Percentiles rank a stretch among this genome's conserved stretches.
Evolutionary conservation across 352 stramenopile genomes (phyloP).

Genomic region (Phytophthora palmivora): DNA sequence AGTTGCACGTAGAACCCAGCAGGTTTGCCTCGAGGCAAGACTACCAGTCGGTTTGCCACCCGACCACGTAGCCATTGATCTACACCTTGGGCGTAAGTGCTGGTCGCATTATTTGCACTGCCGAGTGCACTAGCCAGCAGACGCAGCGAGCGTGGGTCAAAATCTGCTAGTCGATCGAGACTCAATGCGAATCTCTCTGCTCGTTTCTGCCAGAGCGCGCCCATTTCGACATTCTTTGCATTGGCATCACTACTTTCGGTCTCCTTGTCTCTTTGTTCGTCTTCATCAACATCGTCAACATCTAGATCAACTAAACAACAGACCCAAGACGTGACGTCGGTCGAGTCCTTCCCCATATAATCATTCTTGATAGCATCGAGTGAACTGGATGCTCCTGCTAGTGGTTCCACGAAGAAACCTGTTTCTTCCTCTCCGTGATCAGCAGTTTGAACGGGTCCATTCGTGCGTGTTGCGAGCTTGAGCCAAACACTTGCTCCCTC

Average conservation of each 20-base stretch:
- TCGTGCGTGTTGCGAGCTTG: slow-evolving; percentile 23
- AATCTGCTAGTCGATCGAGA: slow-evolving; percentile 25
- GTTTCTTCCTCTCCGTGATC: slow-evolving; percentile 24
- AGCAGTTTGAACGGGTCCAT: slow-evolving; percentile 9
- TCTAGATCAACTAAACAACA: slow-evolving; percentile 59
- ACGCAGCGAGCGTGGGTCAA: slow-evolving; percentile 25
- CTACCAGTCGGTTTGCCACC: slow-evolving; percentile 50
- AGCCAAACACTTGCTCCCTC: slow-evolving; percentile 80
- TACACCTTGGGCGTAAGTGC: slow-evolving; percentile 23
- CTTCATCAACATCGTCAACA: slow-evolving; percentile 58
- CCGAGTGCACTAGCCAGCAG: slow-evolving; percentile 10
- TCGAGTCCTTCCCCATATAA: slow-evolving; percentile 17
- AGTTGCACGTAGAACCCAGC: slow-evolving; percentile 70
- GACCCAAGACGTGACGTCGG: slow-evolving; percentile 12
- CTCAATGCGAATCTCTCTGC: slow-evolving; percentile 26
- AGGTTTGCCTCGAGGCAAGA: slow-evolving; percentile 57
- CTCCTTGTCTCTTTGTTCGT: slow-evolving; percentile 1
- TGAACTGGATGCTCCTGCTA: slow-evolving; percentile 32
- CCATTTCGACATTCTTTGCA: slow-evolving; percentile 23
- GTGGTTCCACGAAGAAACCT: slow-evolving; percentile 35
- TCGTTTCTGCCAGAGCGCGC: slow-evolving; percentile 31
- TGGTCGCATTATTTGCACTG: slow-evolving; percentile 23
- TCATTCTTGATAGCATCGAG: slow-evolving; percentile 33
- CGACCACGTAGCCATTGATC: slow-evolving; percentile 48
- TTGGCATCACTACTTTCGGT: slow-evolving; percentile 7